Percentiles rank a stretch among this genome's conserved stretches.
Evolutionary conservation across 768 basidiomycete species (phyloP).

Genomic region (Lactarius indigo): DNA sequence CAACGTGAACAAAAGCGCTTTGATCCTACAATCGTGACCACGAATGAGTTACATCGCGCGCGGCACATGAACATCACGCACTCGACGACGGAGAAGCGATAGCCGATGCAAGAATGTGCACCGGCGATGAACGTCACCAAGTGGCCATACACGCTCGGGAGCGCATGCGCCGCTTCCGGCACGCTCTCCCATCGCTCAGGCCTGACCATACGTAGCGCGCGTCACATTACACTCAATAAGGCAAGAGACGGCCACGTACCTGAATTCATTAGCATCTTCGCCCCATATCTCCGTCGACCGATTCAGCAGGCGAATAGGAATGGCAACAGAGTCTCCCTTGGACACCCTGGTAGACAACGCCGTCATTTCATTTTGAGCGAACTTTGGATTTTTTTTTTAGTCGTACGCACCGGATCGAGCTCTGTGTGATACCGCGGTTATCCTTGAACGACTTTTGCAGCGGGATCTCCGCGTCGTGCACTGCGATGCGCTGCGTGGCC

Average conservation of each 20-base stretch:
- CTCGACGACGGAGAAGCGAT: slow-evolving; percentile 30
- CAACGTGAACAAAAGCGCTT: slow-evolving; percentile 29
- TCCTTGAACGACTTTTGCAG: slow-evolving; percentile 29
- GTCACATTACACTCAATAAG: not conserved
- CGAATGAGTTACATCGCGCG: not conserved
- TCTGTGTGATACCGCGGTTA: slow-evolving; percentile 15
- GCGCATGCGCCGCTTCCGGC: slow-evolving; percentile 15
- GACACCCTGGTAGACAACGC: slow-evolving; percentile 15
- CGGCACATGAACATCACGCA: slow-evolving; percentile 9
- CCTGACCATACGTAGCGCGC: not conserved
- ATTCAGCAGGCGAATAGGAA: slow-evolving; percentile 31
- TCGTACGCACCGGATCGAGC: slow-evolving; percentile 21
- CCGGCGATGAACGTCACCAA: slow-evolving; percentile 33
- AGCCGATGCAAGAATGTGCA: slow-evolving; percentile 32
- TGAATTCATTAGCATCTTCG: slow-evolving; percentile 34
- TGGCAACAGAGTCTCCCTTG: slow-evolving; percentile 24
- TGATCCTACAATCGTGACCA: slow-evolving; percentile 22
- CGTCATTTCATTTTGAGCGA: not conserved
- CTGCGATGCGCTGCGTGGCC: slow-evolving; percentile 28
- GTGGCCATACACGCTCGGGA: slow-evolving; percentile 24
- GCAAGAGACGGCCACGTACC: slow-evolving; percentile 1
- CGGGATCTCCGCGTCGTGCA: slow-evolving; percentile 32
- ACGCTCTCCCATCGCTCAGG: slow-evolving; percentile 25
- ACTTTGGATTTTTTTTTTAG: not conserved
- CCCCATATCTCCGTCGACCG: slow-evolving; percentile 33